Percentiles rank a stretch among this genome's conserved stretches.
Evolutionary conservation across 495 filamentous ascomycete species (phyloP).

Genomic region (Sordaria brevicollis): DNA sequence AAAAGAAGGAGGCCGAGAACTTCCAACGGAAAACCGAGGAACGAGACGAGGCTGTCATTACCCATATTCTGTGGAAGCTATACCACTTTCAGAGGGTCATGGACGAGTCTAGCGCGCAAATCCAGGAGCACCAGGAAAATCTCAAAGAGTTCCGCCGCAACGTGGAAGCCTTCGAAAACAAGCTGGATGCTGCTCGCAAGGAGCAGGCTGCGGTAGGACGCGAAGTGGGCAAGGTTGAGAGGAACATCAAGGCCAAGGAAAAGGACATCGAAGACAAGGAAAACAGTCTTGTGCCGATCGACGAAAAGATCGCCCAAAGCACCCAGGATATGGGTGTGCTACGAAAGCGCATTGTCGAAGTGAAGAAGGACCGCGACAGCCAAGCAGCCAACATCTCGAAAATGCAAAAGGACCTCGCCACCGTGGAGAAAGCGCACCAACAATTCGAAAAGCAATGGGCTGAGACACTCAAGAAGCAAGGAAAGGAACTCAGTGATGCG

Average conservation of each 20-base stretch:
- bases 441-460: constrained; percentile 83
- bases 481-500: constrained; percentile 70
- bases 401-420: constrained; percentile 64
- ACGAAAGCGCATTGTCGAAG: constrained; percentile 53
- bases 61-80: constrained; percentile 92
- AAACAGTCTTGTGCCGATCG: constrained; percentile 75
- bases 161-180: constrained; percentile 74
- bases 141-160: constrained; percentile 86
- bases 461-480: constrained; percentile 72
- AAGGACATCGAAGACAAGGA: constrained; percentile 81
- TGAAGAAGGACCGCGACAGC: constrained; percentile 63
- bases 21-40: constrained; percentile 82
- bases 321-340: constrained; percentile 56
- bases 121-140: constrained; percentile 90
- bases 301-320: constrained; percentile 86
- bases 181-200: constrained; percentile 75
- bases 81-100: constrained; percentile 92
- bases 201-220: constrained; percentile 71
- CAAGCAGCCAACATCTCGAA: constrained; percentile 56
- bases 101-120: constrained; percentile 81
- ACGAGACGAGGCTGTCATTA: constrained; percentile 84
- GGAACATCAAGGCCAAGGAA: constrained; percentile 71
- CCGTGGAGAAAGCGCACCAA: constrained; percentile 82
- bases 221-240: constrained; percentile 73
- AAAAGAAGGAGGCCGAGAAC: constrained; percentile 91